Evolutionary conservation across 352 stramenopile species (phyloP).

Genomic region (Phytophthora sansomeana): DNA sequence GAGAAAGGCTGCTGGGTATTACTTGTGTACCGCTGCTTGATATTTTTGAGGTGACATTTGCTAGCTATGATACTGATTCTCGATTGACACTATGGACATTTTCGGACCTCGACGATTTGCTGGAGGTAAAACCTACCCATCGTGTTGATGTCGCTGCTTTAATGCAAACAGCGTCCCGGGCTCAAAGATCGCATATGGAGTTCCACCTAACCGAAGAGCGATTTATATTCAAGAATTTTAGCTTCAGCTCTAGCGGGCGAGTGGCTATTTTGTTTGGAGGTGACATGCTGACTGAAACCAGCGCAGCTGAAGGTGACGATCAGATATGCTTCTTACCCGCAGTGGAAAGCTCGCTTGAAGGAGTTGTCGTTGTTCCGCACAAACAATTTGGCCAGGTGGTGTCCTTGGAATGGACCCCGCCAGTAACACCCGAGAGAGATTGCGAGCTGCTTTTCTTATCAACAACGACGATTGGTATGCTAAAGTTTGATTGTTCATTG

Average conservation of each 20-base stretch:
- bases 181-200: constrained; percentile 40
- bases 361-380: constrained; percentile 53
- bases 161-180: constrained; percentile 26
- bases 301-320: constrained; percentile 25
- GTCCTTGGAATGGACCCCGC: constrained; percentile 73
- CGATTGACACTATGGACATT: constrained; percentile 67
- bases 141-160: constrained; percentile 47
- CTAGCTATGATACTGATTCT: constrained; percentile 48
- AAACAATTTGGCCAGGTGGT: constrained; percentile 71
- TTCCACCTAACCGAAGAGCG: constrained; percentile 50
- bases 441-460: constrained; percentile 76
- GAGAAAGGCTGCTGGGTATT: constrained; percentile 44
- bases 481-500: constrained; percentile 58
- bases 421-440: constrained; percentile 52
- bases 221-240: constrained; percentile 59
- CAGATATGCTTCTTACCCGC: constrained; percentile 62
- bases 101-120: constrained; percentile 60
- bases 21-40: constrained; percentile 54
- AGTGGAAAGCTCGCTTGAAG: constrained; percentile 65
- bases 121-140: constrained; percentile 50
- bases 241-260: constrained; percentile 63
- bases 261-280: constrained; percentile 63
- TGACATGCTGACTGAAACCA: constrained; percentile 2
- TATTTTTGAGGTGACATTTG: constrained; percentile 56
- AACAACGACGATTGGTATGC: constrained; percentile 65